Percentiles rank a stretch among this genome's conserved stretches.
These are phyloP conservation scores for Candida caryicola DNA, from an alignment of 805 yeast genomes.

Conservation along the genomic window DNA sequence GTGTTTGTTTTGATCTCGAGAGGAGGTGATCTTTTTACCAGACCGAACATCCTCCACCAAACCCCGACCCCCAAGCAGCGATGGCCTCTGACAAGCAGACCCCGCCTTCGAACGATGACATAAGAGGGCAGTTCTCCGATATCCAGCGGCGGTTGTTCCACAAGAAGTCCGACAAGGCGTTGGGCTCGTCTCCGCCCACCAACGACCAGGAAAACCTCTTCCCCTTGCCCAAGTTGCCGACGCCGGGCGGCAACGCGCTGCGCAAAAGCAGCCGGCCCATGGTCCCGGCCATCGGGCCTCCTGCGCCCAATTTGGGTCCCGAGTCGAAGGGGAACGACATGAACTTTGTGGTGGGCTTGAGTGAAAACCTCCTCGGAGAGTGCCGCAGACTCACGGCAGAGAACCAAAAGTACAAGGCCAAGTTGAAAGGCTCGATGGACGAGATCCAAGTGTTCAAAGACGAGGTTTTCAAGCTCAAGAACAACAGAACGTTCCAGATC, in stretches of 20 bases:
- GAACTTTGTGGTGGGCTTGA: conserved; percentile 68
- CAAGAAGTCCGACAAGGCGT: conserved; percentile 13
- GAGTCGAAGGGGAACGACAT: conserved; percentile 57
- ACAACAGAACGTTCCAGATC: conserved; percentile 30
- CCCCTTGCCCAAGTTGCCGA: conserved; percentile 12
- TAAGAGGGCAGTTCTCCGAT: conserved; percentile 38
- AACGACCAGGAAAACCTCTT: conserved; percentile 16
- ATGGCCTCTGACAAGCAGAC: not conserved
- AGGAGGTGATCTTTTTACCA: too few species aligned
- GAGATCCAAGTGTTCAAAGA: conserved; percentile 41
- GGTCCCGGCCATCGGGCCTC: conserved; percentile 15
- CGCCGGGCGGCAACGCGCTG: conserved; percentile 2
- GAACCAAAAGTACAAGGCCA: conserved; percentile 45
- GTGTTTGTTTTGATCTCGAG: not conserved
- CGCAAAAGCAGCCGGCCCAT: conserved; percentile 4
- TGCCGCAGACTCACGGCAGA: conserved; percentile 71
- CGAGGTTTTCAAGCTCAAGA: conserved; percentile 33
- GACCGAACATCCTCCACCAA: too few species aligned
- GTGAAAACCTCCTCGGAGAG: conserved; percentile 68
- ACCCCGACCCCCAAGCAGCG: too few species aligned
- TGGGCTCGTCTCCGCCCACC: conserved; percentile 7
- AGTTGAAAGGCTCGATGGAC: conserved; percentile 41
- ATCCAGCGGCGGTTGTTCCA: conserved; percentile 39
- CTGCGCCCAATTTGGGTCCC: conserved; percentile 36
- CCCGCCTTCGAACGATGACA: conserved; percentile 12